Evolutionary conservation across 768 basidiomycete species (phyloP).

Genomic region (Macrocybe gigantea): DNA sequence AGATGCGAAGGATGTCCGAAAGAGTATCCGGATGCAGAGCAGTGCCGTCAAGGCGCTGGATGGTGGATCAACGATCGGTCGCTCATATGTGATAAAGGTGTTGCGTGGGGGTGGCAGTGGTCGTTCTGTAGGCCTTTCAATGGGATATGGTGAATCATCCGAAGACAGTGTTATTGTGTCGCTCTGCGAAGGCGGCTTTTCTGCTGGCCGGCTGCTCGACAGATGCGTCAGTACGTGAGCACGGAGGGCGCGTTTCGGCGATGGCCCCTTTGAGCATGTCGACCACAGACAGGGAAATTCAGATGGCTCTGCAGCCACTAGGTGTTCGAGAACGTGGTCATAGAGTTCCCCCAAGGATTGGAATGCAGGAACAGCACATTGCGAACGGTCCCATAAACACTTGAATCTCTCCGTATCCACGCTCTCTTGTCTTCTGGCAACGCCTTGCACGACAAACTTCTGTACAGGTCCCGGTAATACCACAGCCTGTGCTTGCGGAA

Average conservation of each 20-base stretch:
- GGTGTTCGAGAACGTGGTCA: conserved; percentile 61
- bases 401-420: conserved; percentile 57
- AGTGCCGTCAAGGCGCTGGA: conserved; percentile 75
- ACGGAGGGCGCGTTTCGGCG: conserved; percentile 48
- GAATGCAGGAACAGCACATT: conserved; percentile 44
- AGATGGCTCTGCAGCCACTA: conserved; percentile 36
- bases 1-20: conserved; percentile 72
- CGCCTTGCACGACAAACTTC: conserved; percentile 84
- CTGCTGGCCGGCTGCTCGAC: conserved; percentile 47
- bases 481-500: conserved; percentile 84
- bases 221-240: conserved; percentile 77
- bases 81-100: conserved; percentile 51
- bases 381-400: conserved; percentile 71
- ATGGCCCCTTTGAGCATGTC: conserved; percentile 44
- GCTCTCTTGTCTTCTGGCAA: conserved; percentile 60
- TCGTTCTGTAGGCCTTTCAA: conserved; percentile 58
- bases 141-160: conserved; percentile 48
- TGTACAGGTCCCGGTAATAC: conserved; percentile 68
- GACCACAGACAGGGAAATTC: conserved; percentile 68
- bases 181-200: conserved; percentile 65
- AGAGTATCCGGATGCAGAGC: conserved; percentile 78
- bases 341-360: conserved; percentile 58
- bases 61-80: conserved; percentile 58
- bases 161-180: conserved; percentile 68
- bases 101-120: conserved; percentile 67